Percentiles rank a stretch among this genome's conserved stretches.
Conservation (phyloP, 108 stramenopile species). For the Seminavis robusta region DNA sequence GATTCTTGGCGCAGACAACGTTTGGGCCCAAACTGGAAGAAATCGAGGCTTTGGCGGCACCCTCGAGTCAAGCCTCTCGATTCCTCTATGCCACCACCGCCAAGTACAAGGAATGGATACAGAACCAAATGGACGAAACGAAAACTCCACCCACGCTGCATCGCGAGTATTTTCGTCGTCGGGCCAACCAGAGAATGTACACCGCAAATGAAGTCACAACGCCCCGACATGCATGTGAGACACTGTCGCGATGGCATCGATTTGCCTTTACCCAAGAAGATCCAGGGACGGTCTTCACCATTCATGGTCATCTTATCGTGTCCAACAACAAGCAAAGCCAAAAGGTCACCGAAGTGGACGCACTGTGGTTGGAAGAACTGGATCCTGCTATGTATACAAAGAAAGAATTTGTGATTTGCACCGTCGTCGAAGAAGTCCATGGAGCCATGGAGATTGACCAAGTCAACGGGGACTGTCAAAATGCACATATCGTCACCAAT, state of each 20-base stretch:
- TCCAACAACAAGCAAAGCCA: too few relatives aligned
- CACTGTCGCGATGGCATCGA: conserved; percentile 22
- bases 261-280: conserved; percentile 20
- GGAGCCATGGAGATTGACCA: too few relatives aligned
- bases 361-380: too few relatives aligned
- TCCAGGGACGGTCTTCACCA: background rate
- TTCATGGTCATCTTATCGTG: too few relatives aligned
- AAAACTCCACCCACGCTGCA: conserved; percentile 26
- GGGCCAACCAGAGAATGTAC: conserved; percentile 23
- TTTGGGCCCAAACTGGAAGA: conserved; percentile 45
- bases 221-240: conserved; percentile 26
- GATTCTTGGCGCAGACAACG: conserved; percentile 51
- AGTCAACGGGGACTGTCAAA: too few relatives aligned
- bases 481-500: too few relatives aligned
- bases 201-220: conserved; percentile 5
- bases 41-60: too few relatives aligned
- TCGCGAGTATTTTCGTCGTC: conserved; percentile 35
- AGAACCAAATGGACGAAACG: conserved; percentile 40
- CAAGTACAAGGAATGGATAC: conserved; percentile 24
- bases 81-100: background rate
- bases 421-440: too few relatives aligned
- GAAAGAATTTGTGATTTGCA: too few relatives aligned
- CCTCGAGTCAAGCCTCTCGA: background rate
- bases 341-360: too few relatives aligned
- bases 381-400: too few relatives aligned